Base-by-base conservation (phyloP, 2,329 filamentous ascomycete species). In the Fusarium sp. region DNA sequence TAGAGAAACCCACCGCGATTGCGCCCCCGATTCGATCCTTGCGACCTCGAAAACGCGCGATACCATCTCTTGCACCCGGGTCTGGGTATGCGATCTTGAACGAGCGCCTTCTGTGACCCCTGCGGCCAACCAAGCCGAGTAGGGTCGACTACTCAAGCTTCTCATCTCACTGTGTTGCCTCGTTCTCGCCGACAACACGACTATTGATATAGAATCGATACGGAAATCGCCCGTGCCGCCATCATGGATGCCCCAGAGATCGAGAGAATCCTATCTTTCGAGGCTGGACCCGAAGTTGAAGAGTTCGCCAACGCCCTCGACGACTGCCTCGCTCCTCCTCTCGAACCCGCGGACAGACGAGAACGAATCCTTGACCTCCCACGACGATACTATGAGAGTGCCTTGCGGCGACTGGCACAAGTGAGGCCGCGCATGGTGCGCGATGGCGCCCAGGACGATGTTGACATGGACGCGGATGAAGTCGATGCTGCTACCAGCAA, bases 231-330 rank as follows among this genome's bases (percentile, higher is more conserved):
- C n/a, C 27, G 38, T 54, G n/a, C 18, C 50, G 20, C 27, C 42
- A 64, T 61, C 6, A 75, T 75, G 73, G 69, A 70, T 11, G 29
- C 59, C 6, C 40, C 61, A 25, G 50, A 61, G 27, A 44, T 40
- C 6, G 65, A 68, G 16, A 67, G 20, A 3, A 61, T 65, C 4
- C n/a, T 64, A 14, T 62, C 67, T 25, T 68, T 65, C 25, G 71
- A 66, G 58, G 72, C 92, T 31, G 91, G 91, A 55, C 88, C 90
- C 67, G 93, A 97, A 79, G 92, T 97, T 64, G 93, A 97, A 80
- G 86, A 89, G 46, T 97, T 97, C 77, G 93, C 94, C 36, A 90
- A 91, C 76, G 87, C 88, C 56, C 85, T 97, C 20, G 94, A 97
- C 80, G 86, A 89, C 59, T 95, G 93, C 82, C 80, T 89, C 74